Percentiles rank a stretch among this genome's conserved stretches.
Evolutionary conservation across 2,329 filamentous ascomycete species (phyloP).

Genomic region (Aspergillus texensis): DNA sequence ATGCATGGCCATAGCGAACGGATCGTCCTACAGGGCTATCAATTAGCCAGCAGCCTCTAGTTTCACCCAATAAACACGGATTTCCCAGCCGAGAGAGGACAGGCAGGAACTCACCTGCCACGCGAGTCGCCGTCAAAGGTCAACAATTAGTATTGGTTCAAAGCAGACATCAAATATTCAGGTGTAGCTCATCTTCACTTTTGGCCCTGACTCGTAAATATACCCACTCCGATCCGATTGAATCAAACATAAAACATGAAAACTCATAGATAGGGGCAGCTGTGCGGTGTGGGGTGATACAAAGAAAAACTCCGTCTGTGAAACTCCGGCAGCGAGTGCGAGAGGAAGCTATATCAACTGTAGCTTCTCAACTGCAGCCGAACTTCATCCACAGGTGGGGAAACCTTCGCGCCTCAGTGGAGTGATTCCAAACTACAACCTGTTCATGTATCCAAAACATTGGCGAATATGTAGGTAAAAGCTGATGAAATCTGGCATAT

Average conservation of each 20-base stretch:
- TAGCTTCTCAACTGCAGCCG: not conserved
- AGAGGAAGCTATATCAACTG: not conserved
- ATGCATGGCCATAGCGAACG: not conserved
- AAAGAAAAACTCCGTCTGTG: slow-evolving; percentile 17
- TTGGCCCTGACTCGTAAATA: not conserved
- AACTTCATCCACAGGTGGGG: slow-evolving; percentile 4
- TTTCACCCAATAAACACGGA: not conserved
- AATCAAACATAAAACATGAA: not conserved
- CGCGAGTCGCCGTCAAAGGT: not conserved
- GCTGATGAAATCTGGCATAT: not conserved
- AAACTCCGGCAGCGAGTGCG: slow-evolving; percentile 20
- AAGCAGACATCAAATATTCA: too few species aligned
- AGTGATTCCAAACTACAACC: not conserved
- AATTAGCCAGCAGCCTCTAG: not conserved
- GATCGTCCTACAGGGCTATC: not conserved
- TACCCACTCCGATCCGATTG: not conserved
- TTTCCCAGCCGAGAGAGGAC: not conserved
- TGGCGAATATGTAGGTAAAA: not conserved
- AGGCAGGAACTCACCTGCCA: not conserved
- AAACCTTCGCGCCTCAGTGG: not conserved
- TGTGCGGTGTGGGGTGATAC: slow-evolving; percentile 4
- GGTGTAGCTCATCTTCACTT: too few species aligned
- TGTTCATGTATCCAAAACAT: too few species aligned
- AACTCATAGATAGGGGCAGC: not conserved
- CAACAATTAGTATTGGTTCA: not conserved